Base-by-base conservation (phyloP, 202 grass and related monocot species). In the Zizania palustris region DNA sequence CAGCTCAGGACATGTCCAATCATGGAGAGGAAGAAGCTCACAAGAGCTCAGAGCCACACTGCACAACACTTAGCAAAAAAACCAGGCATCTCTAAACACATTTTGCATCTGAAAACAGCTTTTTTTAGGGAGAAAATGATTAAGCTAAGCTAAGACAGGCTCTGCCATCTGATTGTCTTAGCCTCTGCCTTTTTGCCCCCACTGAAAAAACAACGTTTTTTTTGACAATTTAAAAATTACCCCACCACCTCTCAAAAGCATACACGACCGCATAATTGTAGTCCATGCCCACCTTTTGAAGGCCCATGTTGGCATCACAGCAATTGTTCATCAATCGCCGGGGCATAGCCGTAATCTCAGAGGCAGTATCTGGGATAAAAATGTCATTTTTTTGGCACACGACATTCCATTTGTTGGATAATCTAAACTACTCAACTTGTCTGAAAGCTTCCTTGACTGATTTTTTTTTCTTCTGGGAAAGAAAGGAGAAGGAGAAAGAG, bases 161-260 rank as follows among this genome's bases (percentile, higher is more conserved):
- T 71, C 74, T 83, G 74, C 69, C 79, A 78, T 74, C 69, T 83
- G 80, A 78, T 80, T 64, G 71, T 66, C 57, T 59, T 88, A 62
- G 44, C n/a, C 59, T 60, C 20, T 50, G 38, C 82, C 51, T 75
- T 84, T 65, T 88, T 82, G 20, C 42, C 3, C 22, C 51, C 42
- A 20, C 22, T 72, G 60, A 81, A 76, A 75, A 82, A 54, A 35
- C 8, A 39, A 9, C 40, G 41, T 5, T 45, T 64, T 64, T 43
- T 14, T 16, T 66, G 8, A 71, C 71, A 78, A 90, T 76, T 65
- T 75, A 72, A 54, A 69, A 85, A 87, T 85, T 72, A 84, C 78
- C 69, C 67, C 80, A 83, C 86, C 83, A 74, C 84, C 67, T 74
- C 83, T 89, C 86, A 92, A 92, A 92, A 89, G 90, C 79, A 90